Base-by-base conservation (phyloP, 1,284 basidiomycete genomes). In the Ceratobasidium papillatum region DNA sequence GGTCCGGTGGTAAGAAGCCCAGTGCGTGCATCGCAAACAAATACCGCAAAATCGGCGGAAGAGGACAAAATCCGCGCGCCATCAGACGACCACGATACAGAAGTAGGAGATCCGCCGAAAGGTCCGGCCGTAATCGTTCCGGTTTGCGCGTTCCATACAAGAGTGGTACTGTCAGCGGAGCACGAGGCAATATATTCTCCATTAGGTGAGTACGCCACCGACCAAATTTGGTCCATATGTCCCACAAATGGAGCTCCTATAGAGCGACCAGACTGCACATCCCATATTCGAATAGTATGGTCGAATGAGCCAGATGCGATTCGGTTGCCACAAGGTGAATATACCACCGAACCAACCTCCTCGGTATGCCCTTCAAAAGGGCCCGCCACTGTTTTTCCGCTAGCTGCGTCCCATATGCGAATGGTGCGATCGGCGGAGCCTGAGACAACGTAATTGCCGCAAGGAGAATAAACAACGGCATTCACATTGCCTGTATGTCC, bases 171-270 rank as follows among this genome's bases (percentile, higher is more conserved):
- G 36, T 74, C 49, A 9, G 2, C 4, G 2, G 62, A 22, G 43
- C 72, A 32, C 5, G 72, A 74, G 27, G 52, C 72, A 32, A 74
- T 17, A 3, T 47, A 30, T 5, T 25, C 9, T 1, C 63, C 32
- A 56, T 68, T 47, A 9, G 73, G 73, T 5, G 73, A 68, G 63
- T 34, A 74, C 19, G 63, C 51, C 2, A 74, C 63, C 11, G 73
- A 74, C 19, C 22, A n/a, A 27, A 68, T 51, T 51, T 5, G 2
- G n/a, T 12, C 36, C 2, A 12, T 74, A 19, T 68, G 63, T 9
- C 59, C 71, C 4, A n/a, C 8, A 47, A 11, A n/a, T 7, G 45
- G 45, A n/a, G 3, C 45, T 11, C 8, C 19, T 17, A 11, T 7
- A 7, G 4, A 47, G 22, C 41, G 19, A 14, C 71, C 71, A 22